Evolutionary conservation across 305 asterid genomes (phyloP), one percentile per base, ranked within the genome.

Genomic region (Fraxinus albicans): DNA sequence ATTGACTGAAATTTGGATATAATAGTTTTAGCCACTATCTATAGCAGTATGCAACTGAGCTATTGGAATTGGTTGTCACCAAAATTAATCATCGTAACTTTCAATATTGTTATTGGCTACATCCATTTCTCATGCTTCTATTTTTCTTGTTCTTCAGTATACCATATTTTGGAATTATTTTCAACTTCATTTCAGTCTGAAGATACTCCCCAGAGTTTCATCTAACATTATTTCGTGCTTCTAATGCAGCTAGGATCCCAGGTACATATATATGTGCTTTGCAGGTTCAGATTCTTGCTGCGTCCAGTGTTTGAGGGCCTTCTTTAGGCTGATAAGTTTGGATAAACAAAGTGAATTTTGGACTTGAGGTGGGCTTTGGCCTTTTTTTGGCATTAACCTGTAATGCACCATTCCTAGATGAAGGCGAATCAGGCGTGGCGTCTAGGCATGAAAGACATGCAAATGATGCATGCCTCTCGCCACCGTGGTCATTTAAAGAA

Each of bases 401-500:
- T 58, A 19, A 58, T 58, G 69, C 69, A n/a, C 27, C 12, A 19
- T 58, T 58, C 21, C 27, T 58, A 58, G 29, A 58, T 58, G 27
- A 58, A 58, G 69, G 27, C 69, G 12, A n/a, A 25, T 19, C 29
- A 58, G 69, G 27, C 27, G 69, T 58, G 69, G 69, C 27, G 69
- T 58, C 69, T 58, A 58, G 27, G 25, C 69, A 19, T 58, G 29
- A 58, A 58, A 58, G 25, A 58, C 69, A n/a, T 58, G 69, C 69
- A 58, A 58, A 58, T 58, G 27, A 6, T 58, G 69, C 69, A n/a
- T 19, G 27, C 69, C 12, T 19, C 69, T 58, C 69, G 27, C 69
- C 12, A 58, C 63, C 91, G 92, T 23, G 42, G 85, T 73, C 91
- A 88, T 75, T 80, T 86, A 81, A 86, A 83, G 84, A 89, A 89